Evolutionary conservation across 129 eudicot species (phyloP).

Genomic region (Apium graveolens): DNA sequence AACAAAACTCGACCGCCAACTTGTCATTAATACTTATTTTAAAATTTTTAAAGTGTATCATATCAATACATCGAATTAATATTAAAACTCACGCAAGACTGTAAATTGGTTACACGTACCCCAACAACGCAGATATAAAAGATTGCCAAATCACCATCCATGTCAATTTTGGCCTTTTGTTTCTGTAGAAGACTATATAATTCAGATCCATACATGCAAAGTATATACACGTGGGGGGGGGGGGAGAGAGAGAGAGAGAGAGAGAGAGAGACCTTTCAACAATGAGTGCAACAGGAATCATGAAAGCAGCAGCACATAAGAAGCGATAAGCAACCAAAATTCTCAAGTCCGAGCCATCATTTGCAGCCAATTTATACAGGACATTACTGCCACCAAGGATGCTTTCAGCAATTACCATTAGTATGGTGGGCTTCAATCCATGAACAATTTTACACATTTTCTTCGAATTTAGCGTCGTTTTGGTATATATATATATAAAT

Average conservation of each 20-base stretch:
- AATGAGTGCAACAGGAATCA: neutral
- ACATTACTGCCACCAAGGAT: neutral
- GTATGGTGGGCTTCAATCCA: constrained; percentile 8
- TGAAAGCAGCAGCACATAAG: neutral
- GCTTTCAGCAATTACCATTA: neutral
- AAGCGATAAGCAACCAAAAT: constrained; percentile 1
- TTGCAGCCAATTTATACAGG: neutral
- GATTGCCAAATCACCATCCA: constrained; percentile 18
- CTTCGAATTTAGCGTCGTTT: neutral
- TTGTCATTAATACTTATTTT: neutral
- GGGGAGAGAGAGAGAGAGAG: neutral
- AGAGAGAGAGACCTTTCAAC: neutral
- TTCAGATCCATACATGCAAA: neutral
- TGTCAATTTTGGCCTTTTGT: constrained; percentile 21
- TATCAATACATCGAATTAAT: neutral
- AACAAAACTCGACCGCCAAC: neutral
- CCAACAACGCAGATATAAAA: constrained; percentile 14
- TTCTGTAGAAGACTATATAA: constrained; percentile 7
- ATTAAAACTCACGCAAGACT: neutral
- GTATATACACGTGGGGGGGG: neutral
- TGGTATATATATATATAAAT: neutral
- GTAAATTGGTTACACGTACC: constrained; percentile 6
- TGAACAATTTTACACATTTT: neutral
- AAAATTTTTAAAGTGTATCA: neutral
- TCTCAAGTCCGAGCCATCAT: constrained; percentile 2